A percentile compares a stretch with the other conserved stretches of the same genome.
phyloP scores from a whole-genome alignment of 768 basidiomycete genomes.

The Kwoniella bestiolae region DNA sequence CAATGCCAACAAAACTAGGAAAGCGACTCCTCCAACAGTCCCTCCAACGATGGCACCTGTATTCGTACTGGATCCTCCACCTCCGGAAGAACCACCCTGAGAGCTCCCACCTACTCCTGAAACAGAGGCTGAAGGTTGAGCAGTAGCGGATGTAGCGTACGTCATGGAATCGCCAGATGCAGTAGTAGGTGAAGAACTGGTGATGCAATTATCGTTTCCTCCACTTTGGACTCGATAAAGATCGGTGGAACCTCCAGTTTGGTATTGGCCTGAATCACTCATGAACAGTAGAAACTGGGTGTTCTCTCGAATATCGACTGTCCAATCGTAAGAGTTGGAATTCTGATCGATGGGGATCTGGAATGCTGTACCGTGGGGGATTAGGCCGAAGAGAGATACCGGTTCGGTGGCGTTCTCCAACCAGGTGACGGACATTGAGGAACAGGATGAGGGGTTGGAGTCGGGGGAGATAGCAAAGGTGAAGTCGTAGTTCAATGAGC shows the following conservation, averaged over 20 bases:
- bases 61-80: slow-evolving; percentile 9
- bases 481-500: slow-evolving; percentile 51
- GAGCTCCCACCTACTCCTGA: slow-evolving; percentile 44
- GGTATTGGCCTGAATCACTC: slow-evolving; percentile 47
- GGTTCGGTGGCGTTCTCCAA: slow-evolving; percentile 47
- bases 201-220: slow-evolving; percentile 46
- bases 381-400: slow-evolving; percentile 49
- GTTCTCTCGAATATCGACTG: slow-evolving; percentile 43
- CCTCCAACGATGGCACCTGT: slow-evolving; percentile 55
- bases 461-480: slow-evolving; percentile 48
- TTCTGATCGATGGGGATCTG: slow-evolving; percentile 38
- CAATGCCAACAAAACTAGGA: slow-evolving; percentile 53
- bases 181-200: slow-evolving; percentile 24
- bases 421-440: slow-evolving; percentile 40
- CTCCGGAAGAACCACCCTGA: slow-evolving; percentile 20
- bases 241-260: slow-evolving; percentile 47
- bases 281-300: slow-evolving; percentile 53
- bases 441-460: slow-evolving; percentile 45
- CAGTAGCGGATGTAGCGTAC: slow-evolving; percentile 18
- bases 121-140: slow-evolving; percentile 20
- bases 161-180: slow-evolving; percentile 24
- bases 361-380: slow-evolving; percentile 53
- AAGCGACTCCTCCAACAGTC: slow-evolving; percentile 55
- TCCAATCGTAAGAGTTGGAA: slow-evolving; percentile 35
- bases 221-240: slow-evolving; percentile 40